phyloP scores from a whole-genome alignment of 2,329 filamentous ascomycete genomes.

The Teratosphaeria gauchensis region DNA sequence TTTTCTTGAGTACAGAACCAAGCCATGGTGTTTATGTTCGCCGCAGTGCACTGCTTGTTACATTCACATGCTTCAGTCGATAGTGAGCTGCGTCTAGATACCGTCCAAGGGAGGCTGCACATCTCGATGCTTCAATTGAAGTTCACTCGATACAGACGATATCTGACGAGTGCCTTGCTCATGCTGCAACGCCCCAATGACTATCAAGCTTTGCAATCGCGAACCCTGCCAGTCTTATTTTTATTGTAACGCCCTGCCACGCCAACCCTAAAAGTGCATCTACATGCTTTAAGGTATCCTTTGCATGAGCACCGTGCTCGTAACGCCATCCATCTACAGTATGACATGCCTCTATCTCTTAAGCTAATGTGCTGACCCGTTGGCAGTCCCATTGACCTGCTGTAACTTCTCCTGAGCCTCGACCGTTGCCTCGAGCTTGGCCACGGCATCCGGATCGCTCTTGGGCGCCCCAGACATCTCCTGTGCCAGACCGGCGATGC shows the following conservation, averaged over 20 bases:
- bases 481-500: constrained; percentile 18
- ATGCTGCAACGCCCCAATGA: no score
- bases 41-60: background rate
- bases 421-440: constrained; percentile 21
- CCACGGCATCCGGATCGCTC: constrained; percentile 22
- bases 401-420: constrained; percentile 6
- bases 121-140: no score
- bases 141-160: no score
- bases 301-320: background rate
- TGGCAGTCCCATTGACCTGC: background rate
- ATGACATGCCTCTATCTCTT: background rate
- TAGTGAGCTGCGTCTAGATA: background rate
- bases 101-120: no score
- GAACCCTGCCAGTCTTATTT: background rate
- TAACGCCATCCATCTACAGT: background rate
- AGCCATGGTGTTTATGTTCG: background rate
- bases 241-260: background rate
- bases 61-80: background rate
- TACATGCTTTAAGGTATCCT: background rate
- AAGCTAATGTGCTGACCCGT: background rate
- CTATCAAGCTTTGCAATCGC: no score
- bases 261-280: background rate
- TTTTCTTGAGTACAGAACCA: background rate
- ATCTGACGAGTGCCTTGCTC: no score
- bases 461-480: constrained; percentile 20